Evolutionary conservation across 2,329 filamentous ascomycete genomes (phyloP).

Genomic region (Verticillium klebahnii): DNA sequence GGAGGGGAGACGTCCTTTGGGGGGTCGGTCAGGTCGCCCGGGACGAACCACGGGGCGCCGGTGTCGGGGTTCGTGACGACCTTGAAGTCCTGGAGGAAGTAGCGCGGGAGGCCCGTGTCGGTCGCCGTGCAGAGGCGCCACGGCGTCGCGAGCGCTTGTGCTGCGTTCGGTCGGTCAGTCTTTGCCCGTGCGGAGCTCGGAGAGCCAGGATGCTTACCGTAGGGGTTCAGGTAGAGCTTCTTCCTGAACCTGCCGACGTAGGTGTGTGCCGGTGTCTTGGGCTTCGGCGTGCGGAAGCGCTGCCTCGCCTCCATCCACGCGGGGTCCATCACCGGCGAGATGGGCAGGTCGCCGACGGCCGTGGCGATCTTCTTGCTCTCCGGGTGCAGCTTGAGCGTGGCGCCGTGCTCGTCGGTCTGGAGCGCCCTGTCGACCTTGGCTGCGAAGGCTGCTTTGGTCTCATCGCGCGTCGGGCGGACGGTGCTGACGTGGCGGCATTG

Average conservation of each 20-base stretch:
- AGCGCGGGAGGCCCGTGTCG: slow-evolving; percentile 44
- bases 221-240: slow-evolving; percentile 58
- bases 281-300: slow-evolving; percentile 33
- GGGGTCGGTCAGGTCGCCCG: slow-evolving; percentile 22
- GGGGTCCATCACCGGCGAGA: slow-evolving; percentile 52
- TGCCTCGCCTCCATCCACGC: slow-evolving; percentile 39
- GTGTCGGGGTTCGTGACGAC: slow-evolving; percentile 51
- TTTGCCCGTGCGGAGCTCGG: background rate
- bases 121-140: slow-evolving; percentile 53
- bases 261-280: slow-evolving; percentile 19
- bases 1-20: background rate
- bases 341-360: slow-evolving; percentile 39
- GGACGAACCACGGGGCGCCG: slow-evolving; percentile 50
- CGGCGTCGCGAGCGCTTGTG: slow-evolving; percentile 56
- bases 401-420: slow-evolving; percentile 21
- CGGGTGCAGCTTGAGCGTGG: slow-evolving; percentile 29
- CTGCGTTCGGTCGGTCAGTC: slow-evolving; percentile 29
- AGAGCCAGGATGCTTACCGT: slow-evolving; percentile 40
- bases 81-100: slow-evolving; percentile 60
- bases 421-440: slow-evolving; percentile 26
- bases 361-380: slow-evolving; percentile 40
- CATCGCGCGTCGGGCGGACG: background rate
- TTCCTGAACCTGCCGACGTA: slow-evolving; percentile 45
- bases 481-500: slow-evolving; percentile 1
- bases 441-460: slow-evolving; percentile 1